Conservation (phyloP, 179 eudicot species). For the Silene coronaria region DNA sequence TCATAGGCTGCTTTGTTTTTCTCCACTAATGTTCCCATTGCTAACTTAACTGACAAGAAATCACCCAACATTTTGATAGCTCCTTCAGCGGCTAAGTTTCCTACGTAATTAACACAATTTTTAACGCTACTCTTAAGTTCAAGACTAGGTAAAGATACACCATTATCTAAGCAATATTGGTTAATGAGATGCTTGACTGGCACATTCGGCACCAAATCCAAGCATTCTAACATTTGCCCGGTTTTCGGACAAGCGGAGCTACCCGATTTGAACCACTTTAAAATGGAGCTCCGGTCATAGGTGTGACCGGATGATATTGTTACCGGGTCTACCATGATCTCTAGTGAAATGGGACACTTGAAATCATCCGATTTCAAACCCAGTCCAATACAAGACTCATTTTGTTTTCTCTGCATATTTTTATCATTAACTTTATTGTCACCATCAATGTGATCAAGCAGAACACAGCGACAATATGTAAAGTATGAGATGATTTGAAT, state of each 20-base stretch:
- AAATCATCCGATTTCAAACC: constrained; percentile 64
- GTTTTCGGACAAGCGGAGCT: constrained; percentile 72
- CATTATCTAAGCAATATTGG: constrained; percentile 43
- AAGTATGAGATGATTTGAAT: too few relatives aligned
- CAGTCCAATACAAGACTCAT: constrained; percentile 6
- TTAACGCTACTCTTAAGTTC: constrained; percentile 4
- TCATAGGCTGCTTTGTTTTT: constrained; percentile 61
- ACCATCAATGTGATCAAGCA: constrained; percentile 35
- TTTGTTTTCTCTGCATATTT: background rate
- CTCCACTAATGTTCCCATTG: constrained; percentile 38
- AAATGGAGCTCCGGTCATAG: constrained; percentile 63
- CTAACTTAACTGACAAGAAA: constrained; percentile 45
- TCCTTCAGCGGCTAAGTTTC: constrained; percentile 39
- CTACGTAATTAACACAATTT: constrained; percentile 10
- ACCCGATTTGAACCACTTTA: constrained; percentile 70
- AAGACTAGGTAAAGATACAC: constrained; percentile 24
- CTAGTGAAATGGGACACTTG: constrained; percentile 79
- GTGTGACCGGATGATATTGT: constrained; percentile 74
- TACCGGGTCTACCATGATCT: constrained; percentile 83
- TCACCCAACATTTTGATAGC: constrained; percentile 44
- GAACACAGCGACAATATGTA: constrained; percentile 26
- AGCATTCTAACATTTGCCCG: constrained; percentile 45
- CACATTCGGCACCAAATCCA: constrained; percentile 58
- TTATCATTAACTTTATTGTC: background rate
- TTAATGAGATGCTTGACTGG: constrained; percentile 45